A percentile compares a stretch with the other conserved stretches of the same genome.
Conservation (phyloP, 139 green algal species). For the Asterochloris sp. region DNA sequence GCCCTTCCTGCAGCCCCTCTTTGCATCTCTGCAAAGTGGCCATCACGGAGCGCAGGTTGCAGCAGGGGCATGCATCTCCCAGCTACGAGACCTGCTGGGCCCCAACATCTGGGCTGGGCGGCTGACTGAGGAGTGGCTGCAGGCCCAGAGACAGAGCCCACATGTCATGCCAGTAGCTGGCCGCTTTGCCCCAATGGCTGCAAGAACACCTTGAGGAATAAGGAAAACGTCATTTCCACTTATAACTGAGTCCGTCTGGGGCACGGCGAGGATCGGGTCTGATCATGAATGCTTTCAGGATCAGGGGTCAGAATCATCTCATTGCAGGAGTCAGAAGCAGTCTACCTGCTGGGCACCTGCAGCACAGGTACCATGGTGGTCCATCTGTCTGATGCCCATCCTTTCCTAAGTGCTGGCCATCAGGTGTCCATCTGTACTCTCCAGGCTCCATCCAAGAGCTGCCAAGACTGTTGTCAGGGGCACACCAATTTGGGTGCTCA, state of each 20-base stretch:
- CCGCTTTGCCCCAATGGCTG: too few relatives aligned
- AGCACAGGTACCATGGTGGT: too few relatives aligned
- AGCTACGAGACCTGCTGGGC: conserved; percentile 67
- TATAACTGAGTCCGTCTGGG: too few relatives aligned
- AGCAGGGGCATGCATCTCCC: conserved; percentile 47
- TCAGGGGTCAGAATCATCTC: too few relatives aligned
- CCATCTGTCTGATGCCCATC: too few relatives aligned
- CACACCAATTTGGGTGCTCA: too few relatives aligned
- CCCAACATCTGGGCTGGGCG: conserved; percentile 54
- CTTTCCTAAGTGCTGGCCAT: neutral
- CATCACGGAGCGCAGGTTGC: conserved; percentile 64
- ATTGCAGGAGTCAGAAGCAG: too few relatives aligned
- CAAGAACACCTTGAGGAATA: too few relatives aligned
- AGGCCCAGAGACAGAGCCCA: conserved; percentile 23
- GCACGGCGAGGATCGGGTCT: too few relatives aligned
- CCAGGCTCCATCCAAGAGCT: neutral
- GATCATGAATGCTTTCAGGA: too few relatives aligned
- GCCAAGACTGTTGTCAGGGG: neutral
- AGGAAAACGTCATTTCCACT: too few relatives aligned
- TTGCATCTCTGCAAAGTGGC: conserved; percentile 61
- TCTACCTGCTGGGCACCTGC: too few relatives aligned
- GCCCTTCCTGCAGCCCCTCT: conserved; percentile 66
- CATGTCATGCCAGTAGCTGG: conserved; percentile 41
- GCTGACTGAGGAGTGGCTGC: conserved; percentile 48
- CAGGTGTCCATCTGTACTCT: neutral